phyloP scores from a whole-genome alignment of 176 grass and related monocot genomes.

The Secale cereale region DNA sequence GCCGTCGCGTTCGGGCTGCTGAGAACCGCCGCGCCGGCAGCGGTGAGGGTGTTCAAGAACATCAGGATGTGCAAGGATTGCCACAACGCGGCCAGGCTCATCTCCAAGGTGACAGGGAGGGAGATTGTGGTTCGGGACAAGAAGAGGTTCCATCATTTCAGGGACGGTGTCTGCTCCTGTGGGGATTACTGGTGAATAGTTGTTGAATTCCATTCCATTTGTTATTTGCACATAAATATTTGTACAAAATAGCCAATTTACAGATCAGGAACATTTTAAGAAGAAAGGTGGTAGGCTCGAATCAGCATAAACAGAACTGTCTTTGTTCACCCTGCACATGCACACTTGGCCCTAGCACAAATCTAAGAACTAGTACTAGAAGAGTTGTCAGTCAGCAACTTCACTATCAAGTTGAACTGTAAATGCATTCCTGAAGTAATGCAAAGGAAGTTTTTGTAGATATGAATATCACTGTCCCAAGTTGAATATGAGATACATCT shows the following conservation, averaged over 20 bases:
- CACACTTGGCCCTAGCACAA: slow-evolving; percentile 20
- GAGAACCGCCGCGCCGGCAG: background rate
- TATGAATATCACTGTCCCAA: no score
- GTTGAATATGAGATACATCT: no score
- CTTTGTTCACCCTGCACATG: slow-evolving; percentile 26
- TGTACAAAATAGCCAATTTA: background rate
- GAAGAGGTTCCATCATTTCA: slow-evolving; percentile 58
- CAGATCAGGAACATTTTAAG: background rate
- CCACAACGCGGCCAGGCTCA: slow-evolving; percentile 1
- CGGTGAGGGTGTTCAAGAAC: slow-evolving; percentile 67
- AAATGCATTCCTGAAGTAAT: background rate
- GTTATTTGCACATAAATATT: background rate
- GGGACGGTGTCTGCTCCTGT: slow-evolving; percentile 41
- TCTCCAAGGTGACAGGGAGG: slow-evolving; percentile 37
- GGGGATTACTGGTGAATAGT: slow-evolving; percentile 47
- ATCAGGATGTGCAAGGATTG: slow-evolving; percentile 71
- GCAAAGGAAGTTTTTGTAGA: no score
- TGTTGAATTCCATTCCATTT: background rate
- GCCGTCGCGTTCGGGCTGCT: slow-evolving; percentile 51
- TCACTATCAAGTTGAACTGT: background rate
- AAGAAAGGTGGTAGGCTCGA: background rate
- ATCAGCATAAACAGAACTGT: slow-evolving; percentile 20
- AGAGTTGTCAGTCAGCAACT: background rate
- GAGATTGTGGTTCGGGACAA: slow-evolving; percentile 3
- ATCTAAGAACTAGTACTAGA: background rate